Conservation (phyloP, 2,329 filamentous ascomycete genomes). For the Metarhizium guizhouense region DNA sequence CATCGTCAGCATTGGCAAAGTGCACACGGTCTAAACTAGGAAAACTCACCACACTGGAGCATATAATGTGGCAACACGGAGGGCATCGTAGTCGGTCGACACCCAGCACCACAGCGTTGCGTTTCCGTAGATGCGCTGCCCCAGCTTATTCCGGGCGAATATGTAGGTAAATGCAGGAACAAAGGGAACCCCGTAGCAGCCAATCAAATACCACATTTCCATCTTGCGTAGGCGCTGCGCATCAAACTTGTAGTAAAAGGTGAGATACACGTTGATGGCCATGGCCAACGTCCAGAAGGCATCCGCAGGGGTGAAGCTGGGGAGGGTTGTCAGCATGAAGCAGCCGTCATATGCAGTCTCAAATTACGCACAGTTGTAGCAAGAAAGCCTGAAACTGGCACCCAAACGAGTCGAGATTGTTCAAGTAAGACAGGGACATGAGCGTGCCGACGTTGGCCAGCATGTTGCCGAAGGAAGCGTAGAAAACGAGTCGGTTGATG, state of each 20-base stretch:
- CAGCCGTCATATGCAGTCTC: not conserved
- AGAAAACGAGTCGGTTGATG: conserved; percentile 74
- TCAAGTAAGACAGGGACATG: conserved; percentile 50
- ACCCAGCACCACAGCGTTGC: conserved; percentile 78
- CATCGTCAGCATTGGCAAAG: not conserved
- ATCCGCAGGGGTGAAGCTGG: conserved; percentile 66
- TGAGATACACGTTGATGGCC: conserved; percentile 71
- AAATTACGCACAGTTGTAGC: conserved; percentile 56
- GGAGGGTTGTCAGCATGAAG: conserved; percentile 1
- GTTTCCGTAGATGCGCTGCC: conserved; percentile 54
- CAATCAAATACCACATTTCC: conserved; percentile 56
- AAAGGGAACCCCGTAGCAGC: conserved; percentile 62
- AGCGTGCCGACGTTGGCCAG: conserved; percentile 62
- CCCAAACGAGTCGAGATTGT: conserved; percentile 30
- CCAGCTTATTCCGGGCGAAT: conserved; percentile 43
- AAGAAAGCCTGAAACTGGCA: conserved; percentile 62
- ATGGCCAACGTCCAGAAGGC: conserved; percentile 67
- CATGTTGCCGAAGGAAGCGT: conserved; percentile 68
- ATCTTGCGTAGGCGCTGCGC: conserved; percentile 50
- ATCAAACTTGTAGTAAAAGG: conserved; percentile 63
- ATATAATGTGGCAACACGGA: conserved; percentile 65
- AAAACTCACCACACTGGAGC: conserved; percentile 43
- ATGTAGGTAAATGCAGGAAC: conserved; percentile 55
- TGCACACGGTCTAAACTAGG: not conserved
- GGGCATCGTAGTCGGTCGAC: conserved; percentile 49